phyloP scores from a whole-genome alignment of 345 rosid species.

The Syzygium grande region DNA sequence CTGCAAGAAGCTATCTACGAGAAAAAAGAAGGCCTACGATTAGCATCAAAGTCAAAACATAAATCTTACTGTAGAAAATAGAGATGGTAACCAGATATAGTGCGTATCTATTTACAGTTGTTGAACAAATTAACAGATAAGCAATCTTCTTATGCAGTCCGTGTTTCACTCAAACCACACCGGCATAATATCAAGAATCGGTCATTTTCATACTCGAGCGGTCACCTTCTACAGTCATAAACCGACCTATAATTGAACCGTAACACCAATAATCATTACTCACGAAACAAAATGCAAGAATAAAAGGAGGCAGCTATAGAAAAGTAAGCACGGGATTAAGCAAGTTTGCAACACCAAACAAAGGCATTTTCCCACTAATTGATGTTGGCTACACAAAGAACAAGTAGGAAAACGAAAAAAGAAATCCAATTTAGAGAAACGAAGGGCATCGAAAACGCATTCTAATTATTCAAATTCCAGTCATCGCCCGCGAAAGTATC shows the following conservation, averaged over 20 bases:
- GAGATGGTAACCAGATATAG: not conserved
- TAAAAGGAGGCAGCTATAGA: not conserved
- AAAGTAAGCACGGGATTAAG: not conserved
- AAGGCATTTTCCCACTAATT: not conserved
- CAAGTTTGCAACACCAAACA: not conserved
- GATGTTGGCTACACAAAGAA: not conserved
- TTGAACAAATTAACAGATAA: not conserved
- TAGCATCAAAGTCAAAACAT: not conserved
- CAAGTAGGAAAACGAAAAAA: not conserved
- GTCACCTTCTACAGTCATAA: not conserved
- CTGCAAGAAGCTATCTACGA: not conserved
- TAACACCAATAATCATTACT: not conserved
- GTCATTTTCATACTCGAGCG: not conserved
- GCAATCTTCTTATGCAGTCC: not conserved
- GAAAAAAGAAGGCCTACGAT: not conserved
- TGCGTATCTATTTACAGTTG: not conserved
- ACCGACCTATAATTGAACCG: not conserved
- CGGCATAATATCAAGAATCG: not conserved
- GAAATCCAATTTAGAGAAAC: not conserved
- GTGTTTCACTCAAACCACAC: not conserved
- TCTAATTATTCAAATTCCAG: not conserved
- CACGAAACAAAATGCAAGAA: not conserved
- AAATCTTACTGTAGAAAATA: not conserved
- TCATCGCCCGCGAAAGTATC: not conserved
- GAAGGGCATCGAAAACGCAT: not conserved